Evolutionary conservation across 75 land plant genomes (phyloP).

Genomic region (Pinus tabuliformis): DNA sequence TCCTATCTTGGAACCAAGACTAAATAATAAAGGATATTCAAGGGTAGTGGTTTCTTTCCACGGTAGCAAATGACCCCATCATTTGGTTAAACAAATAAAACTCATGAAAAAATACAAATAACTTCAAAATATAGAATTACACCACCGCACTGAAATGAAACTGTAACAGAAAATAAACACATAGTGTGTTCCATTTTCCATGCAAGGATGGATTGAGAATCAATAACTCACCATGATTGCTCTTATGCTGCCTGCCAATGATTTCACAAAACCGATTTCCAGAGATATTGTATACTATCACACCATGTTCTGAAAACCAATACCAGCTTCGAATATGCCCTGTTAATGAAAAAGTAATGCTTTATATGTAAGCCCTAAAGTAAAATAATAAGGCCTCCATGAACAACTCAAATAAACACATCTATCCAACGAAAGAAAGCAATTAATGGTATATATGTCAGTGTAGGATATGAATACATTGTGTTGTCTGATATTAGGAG

Average conservation of each 20-base stretch:
- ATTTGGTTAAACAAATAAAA: too few species aligned
- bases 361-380: not conserved
- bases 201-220: too few species aligned
- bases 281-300: constrained; percentile 88
- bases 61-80: too few species aligned
- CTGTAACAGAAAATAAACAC: too few species aligned
- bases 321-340: constrained; percentile 94
- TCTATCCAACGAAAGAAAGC: not conserved
- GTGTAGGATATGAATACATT: not conserved
- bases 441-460: not conserved
- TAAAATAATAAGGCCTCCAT: not conserved
- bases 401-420: not conserved
- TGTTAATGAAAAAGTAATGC: constrained; percentile 25
- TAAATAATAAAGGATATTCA: too few species aligned
- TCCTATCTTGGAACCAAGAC: too few species aligned
- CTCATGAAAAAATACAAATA: too few species aligned
- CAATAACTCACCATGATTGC: constrained; percentile 80
- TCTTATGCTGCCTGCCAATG: constrained; percentile 96
- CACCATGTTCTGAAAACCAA: constrained; percentile 87
- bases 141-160: too few species aligned
- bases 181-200: too few species aligned
- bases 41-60: too few species aligned
- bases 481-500: too few species aligned
- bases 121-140: too few species aligned
- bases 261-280: constrained; percentile 96